A percentile compares a stretch with the other conserved stretches of the same genome.
Conservation (phyloP, 345 rosid species). For the Draba incana region DNA sequence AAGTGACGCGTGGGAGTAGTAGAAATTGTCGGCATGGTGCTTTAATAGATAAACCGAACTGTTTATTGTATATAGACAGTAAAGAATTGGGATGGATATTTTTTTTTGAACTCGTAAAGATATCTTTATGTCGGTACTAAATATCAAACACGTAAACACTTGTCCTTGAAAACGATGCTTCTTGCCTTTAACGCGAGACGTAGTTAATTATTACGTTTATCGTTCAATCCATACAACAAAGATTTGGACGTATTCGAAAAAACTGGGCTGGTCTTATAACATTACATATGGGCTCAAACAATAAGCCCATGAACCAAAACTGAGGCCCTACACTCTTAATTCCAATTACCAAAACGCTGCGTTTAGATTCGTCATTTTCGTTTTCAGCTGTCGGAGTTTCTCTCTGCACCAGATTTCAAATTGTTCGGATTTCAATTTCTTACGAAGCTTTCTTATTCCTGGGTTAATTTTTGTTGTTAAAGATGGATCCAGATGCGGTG, state of each 20-base stretch:
- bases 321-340: too few species aligned
- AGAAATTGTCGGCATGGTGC: too few species aligned
- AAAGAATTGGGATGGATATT: constrained; percentile 11
- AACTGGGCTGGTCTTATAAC: too few species aligned
- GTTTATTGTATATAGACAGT: neutral
- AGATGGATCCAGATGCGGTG: constrained; percentile 90
- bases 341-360: constrained; percentile 4
- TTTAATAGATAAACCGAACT: neutral
- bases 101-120: too few species aligned
- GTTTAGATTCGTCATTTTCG: constrained; percentile 12
- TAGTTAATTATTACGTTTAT: too few species aligned
- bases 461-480: neutral
- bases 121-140: too few species aligned
- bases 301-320: constrained; percentile 2
- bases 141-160: too few species aligned
- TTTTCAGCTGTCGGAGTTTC: neutral
- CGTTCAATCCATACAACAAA: too few species aligned
- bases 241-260: too few species aligned
- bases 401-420: constrained; percentile 41
- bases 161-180: too few species aligned
- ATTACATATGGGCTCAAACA: too few species aligned
- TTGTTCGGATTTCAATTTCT: constrained; percentile 19
- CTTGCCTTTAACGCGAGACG: too few species aligned
- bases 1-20: constrained; percentile 24
- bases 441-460: neutral